Conservation (phyloP, 2,329 filamentous ascomycete genomes). For the Pyricularia grisea region DNA sequence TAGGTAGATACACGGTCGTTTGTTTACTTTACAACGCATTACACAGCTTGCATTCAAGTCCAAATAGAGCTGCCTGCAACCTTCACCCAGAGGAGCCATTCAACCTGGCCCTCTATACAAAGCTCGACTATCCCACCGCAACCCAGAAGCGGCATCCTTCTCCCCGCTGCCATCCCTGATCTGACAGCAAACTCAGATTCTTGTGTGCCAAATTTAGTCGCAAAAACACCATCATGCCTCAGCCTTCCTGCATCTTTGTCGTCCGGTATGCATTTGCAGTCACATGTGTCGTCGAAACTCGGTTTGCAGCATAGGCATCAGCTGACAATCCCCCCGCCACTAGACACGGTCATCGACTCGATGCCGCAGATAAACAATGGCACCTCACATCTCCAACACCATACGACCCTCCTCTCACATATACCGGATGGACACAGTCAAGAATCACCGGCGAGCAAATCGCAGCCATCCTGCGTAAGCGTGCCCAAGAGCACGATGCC, state of each 20-base stretch:
- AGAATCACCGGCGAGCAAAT: slow-evolving; percentile 76
- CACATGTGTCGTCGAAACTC: neutral
- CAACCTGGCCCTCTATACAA: neutral
- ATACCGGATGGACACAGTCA: slow-evolving; percentile 86
- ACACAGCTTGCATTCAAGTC: neutral
- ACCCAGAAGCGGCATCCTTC: neutral
- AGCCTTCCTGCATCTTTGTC: slow-evolving; percentile 40
- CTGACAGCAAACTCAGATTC: neutral
- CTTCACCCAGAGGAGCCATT: neutral
- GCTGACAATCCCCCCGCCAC: neutral
- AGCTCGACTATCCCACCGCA: neutral
- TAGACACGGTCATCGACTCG: slow-evolving; percentile 86
- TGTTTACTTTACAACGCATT: neutral
- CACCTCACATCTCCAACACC: slow-evolving; percentile 86
- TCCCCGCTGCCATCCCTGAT: neutral
- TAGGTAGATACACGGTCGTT: neutral
- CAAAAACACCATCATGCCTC: slow-evolving; percentile 9
- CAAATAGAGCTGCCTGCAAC: neutral
- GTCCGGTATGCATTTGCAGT: slow-evolving; percentile 27
- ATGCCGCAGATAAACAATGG: slow-evolving; percentile 92
- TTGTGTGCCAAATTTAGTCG: neutral
- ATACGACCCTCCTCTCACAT: slow-evolving; percentile 91
- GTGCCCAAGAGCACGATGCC: slow-evolving; percentile 33
- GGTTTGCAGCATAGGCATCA: neutral
- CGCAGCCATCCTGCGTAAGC: slow-evolving; percentile 55